A percentile compares a stretch with the other conserved stretches of the same genome.
Evolutionary conservation across 2,329 filamentous ascomycete species (phyloP).

Genomic region (Penicillium capsulatum): DNA sequence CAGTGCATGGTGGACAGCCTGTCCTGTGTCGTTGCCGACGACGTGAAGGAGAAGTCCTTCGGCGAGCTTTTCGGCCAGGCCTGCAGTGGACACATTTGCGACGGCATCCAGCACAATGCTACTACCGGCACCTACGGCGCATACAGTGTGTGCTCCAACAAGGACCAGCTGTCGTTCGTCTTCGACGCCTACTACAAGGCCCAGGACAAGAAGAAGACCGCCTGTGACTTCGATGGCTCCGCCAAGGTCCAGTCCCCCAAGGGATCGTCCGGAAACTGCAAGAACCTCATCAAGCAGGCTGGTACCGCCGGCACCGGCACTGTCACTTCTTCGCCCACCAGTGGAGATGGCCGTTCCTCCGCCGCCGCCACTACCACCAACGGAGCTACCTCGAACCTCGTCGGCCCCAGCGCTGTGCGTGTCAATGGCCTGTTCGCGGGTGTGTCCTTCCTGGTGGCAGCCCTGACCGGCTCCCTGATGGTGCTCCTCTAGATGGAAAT

Average conservation of each 20-base stretch:
- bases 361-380: slow-evolving; percentile 29
- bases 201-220: slow-evolving; percentile 32
- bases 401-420: slow-evolving; percentile 34
- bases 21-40: slow-evolving; percentile 61
- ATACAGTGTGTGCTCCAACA: slow-evolving; percentile 46
- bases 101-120: slow-evolving; percentile 39
- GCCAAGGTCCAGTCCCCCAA: slow-evolving; percentile 36
- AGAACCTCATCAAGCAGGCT: slow-evolving; percentile 18
- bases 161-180: slow-evolving; percentile 46
- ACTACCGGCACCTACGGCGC: slow-evolving; percentile 45
- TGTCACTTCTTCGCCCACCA: too few species aligned
- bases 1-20: slow-evolving; percentile 76
- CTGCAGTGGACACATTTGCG: slow-evolving; percentile 38
- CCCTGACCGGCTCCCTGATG: too few species aligned
- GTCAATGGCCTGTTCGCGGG: slow-evolving; percentile 40
- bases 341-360: slow-evolving; percentile 35
- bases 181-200: slow-evolving; percentile 46
- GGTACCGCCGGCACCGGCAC: slow-evolving; percentile 40
- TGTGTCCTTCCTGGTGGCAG: too few species aligned
- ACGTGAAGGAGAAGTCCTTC: slow-evolving; percentile 58
- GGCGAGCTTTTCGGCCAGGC: slow-evolving; percentile 62
- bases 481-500: too few species aligned
- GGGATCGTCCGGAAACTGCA: slow-evolving; percentile 19
- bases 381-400: slow-evolving; percentile 31
- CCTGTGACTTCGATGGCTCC: slow-evolving; percentile 46